Evolutionary conservation across 2,329 filamentous ascomycete species (phyloP).

Genomic region (Aspergillus hortae): DNA sequence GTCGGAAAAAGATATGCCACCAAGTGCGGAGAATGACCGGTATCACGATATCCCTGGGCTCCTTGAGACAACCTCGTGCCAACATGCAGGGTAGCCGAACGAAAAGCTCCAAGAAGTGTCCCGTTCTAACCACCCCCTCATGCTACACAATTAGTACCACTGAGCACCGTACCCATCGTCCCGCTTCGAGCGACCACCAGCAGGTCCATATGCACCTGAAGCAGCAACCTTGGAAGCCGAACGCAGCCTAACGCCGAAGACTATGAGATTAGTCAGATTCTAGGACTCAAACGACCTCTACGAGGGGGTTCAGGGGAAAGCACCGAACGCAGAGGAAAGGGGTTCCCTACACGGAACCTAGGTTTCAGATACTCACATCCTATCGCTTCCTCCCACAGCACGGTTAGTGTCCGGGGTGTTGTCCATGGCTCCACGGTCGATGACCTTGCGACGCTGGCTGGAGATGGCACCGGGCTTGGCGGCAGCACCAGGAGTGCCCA

Average conservation of each 20-base stretch:
- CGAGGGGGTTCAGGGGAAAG: constrained; percentile 55
- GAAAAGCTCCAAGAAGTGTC: constrained; percentile 8
- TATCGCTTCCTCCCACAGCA: constrained; percentile 75
- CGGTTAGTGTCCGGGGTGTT: constrained; percentile 71
- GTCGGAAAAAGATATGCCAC: constrained; percentile 30
- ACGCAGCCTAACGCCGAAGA: constrained; percentile 81
- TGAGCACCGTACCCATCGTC: constrained; percentile 50
- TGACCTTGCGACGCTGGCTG: constrained; percentile 77
- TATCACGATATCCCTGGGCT: constrained; percentile 27
- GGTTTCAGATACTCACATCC: constrained; percentile 88
- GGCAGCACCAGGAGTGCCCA: constrained; percentile 55
- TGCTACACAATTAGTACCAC: constrained; percentile 43
- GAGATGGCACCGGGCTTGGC: constrained; percentile 71
- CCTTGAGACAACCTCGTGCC: constrained; percentile 23
- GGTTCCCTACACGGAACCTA: constrained; percentile 82
- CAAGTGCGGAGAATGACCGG: constrained; percentile 26
- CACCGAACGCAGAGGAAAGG: constrained; percentile 73
- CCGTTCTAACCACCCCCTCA: constrained; percentile 24
- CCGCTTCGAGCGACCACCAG: constrained; percentile 51
- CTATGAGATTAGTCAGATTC: constrained; percentile 76
- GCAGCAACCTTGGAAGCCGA: constrained; percentile 71
- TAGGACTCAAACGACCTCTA: constrained; percentile 65
- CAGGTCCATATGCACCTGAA: constrained; percentile 44
- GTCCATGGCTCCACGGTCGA: constrained; percentile 65
- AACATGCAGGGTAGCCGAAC: constrained; percentile 25